Base-by-base conservation (phyloP, 2,329 filamentous ascomycete species). In the Venturia nashicola region DNA sequence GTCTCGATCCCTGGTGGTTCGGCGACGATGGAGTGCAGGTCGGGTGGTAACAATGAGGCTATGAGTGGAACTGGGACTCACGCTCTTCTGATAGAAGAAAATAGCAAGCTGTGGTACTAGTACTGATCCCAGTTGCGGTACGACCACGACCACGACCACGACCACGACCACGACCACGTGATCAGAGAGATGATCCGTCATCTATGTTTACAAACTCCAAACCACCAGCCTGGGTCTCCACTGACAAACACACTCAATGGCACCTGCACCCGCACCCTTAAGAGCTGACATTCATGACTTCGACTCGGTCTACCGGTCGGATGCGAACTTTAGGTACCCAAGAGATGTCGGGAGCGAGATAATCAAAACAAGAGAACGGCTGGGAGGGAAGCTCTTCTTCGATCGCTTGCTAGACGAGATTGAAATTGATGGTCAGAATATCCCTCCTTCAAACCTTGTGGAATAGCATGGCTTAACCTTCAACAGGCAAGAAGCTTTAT, bases 361-460 rank as follows among this genome's bases (percentile, higher is more conserved):
- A 23, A 39, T 3, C 59, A 42, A 27, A 18, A 23, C 59, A 4
- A 42, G 59, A 20, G 51, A 57, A 36, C 51, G 23, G n/a, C 11
- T 57, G 11, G 27, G 51, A 57, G 51, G 51, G 59, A 61, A 61
- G 65, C 82, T 93, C 65, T 95, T 94, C 75, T 87, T 93, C 71
- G 90, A 95, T 73, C 85, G 88, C 63, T 84, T 95, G 48, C 77
- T 94, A 66, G 84, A 82, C 64, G 81, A 87, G 0, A 77, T 93
- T 36, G 85, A 87, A 36, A 83, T 94, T 68, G 86, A 88, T 75
- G 83, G 90, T 90, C 74, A 70, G 72, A 68, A 34, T 59, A 64
- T 59, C 42, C 23, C 20, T 32, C 9, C 27, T 27, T 2, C 43
- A 18, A 23, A 14, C 61, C 61, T 27, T 39, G 1, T 46, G 44